These are phyloP conservation scores for Kluyveromyces siamensis DNA, from an alignment of 805 yeast species.

Conservation along the genomic window DNA sequence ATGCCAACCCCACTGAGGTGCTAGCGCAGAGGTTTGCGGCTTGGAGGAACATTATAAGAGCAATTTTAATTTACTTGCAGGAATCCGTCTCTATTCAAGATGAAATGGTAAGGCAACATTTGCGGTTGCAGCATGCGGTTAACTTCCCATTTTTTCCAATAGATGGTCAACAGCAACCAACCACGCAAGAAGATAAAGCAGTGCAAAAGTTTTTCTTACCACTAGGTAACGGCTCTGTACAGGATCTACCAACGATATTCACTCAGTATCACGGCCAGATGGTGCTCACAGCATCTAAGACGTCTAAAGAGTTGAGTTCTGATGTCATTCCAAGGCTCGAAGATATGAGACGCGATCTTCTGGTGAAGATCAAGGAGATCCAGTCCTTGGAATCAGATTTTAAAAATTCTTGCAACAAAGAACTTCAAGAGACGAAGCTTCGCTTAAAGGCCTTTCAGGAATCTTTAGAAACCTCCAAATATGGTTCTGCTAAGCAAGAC, in stretches of 20 bases:
- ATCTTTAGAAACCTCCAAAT: slow-evolving; percentile 56
- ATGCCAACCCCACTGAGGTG: slow-evolving; percentile 76
- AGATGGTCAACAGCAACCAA: slow-evolving; percentile 23
- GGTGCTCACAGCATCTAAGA: slow-evolving; percentile 47
- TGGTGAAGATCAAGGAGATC: slow-evolving; percentile 81
- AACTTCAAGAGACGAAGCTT: slow-evolving; percentile 54
- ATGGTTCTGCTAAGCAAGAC: slow-evolving; percentile 47
- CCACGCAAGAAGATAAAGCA: slow-evolving; percentile 16
- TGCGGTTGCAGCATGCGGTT: slow-evolving; percentile 73
- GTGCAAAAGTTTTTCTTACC: slow-evolving; percentile 53
- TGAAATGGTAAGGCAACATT: slow-evolving; percentile 76
- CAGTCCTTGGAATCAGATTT: slow-evolving; percentile 77
- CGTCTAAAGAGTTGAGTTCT: slow-evolving; percentile 51
- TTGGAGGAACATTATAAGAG: slow-evolving; percentile 75
- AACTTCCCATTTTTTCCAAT: slow-evolving; percentile 31
- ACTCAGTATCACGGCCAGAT: slow-evolving; percentile 55
- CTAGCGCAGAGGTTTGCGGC: slow-evolving; percentile 76
- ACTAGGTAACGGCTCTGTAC: slow-evolving; percentile 69
- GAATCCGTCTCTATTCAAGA: slow-evolving; percentile 83
- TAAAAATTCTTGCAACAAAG: slow-evolving; percentile 63
- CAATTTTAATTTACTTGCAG: slow-evolving; percentile 62
- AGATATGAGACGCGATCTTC: slow-evolving; percentile 63
- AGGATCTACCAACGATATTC: slow-evolving; percentile 69
- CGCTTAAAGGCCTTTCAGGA: slow-evolving; percentile 45
- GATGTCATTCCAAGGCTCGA: slow-evolving; percentile 59